These are phyloP conservation scores for Trichophyton rubrum DNA, from an alignment of 2,329 filamentous ascomycete species.

Conservation along the genomic window DNA sequence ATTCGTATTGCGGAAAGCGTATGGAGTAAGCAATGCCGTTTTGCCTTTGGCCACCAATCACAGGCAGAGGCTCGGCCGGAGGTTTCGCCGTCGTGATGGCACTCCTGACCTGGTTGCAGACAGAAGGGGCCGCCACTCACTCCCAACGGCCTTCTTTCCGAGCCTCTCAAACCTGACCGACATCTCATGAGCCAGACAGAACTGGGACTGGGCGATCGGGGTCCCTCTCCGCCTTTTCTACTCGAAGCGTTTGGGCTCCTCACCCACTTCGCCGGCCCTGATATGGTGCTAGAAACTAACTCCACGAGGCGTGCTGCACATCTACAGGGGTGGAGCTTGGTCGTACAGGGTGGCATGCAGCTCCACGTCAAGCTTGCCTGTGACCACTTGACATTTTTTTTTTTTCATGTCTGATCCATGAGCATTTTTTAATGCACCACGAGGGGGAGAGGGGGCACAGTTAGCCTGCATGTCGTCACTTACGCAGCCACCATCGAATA, in stretches of 20 bases:
- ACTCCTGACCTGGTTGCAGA: background rate
- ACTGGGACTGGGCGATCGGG: background rate
- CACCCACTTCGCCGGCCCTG: background rate
- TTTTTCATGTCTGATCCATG: conserved; percentile 2
- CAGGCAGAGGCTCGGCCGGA: background rate
- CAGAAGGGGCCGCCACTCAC: background rate
- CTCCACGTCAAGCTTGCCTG: conserved; percentile 5
- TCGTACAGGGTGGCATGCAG: conserved; percentile 3
- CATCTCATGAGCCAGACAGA: too few species aligned
- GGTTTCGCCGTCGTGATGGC: background rate
- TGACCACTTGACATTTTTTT: conserved; percentile 5
- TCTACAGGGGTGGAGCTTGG: conserved; percentile 1
- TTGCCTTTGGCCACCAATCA: background rate
- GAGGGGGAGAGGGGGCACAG: background rate
- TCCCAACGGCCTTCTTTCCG: background rate
- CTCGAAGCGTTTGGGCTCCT: background rate
- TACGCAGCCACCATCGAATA: too few species aligned
- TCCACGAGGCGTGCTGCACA: conserved; percentile 1
- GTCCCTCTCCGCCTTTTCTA: background rate
- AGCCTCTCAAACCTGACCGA: background rate
- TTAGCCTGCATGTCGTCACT: background rate
- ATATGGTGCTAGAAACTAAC: background rate
- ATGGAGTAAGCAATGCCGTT: background rate
- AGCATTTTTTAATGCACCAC: background rate
- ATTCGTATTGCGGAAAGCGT: conserved; percentile 3